phyloP scores from a whole-genome alignment of 2,329 filamentous ascomycete species.

The Thelonectria olida region DNA sequence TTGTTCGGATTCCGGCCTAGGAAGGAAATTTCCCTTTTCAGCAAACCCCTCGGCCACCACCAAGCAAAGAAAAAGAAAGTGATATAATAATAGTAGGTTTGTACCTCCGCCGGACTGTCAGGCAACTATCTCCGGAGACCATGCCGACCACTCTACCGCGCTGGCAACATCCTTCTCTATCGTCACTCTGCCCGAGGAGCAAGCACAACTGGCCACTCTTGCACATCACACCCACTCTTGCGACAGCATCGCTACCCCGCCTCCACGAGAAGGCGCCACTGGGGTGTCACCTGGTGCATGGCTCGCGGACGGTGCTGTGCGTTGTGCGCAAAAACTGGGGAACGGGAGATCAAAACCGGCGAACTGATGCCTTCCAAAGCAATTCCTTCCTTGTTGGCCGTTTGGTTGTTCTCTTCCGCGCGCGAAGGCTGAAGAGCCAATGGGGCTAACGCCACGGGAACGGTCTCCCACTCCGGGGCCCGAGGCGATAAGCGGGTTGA shows the following conservation, averaged over 20 bases:
- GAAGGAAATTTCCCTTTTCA: constrained; percentile 35
- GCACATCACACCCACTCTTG: constrained; percentile 17
- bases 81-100: background rate
- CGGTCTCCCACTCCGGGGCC: background rate
- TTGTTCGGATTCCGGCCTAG: constrained; percentile 19
- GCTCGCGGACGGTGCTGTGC: constrained; percentile 7
- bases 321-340: constrained; percentile 11
- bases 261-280: background rate
- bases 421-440: background rate
- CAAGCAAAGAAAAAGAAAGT: constrained; percentile 20
- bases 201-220: background rate
- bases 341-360: constrained; percentile 8
- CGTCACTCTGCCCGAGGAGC: constrained; percentile 7
- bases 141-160: constrained; percentile 31
- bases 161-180: constrained; percentile 3
- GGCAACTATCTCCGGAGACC: constrained; percentile 24
- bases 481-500: background rate
- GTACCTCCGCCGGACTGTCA: background rate
- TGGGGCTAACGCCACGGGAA: background rate
- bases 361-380: constrained; percentile 6
- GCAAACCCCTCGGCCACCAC: constrained; percentile 9
- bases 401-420: constrained; percentile 5
- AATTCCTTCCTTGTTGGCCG: background rate
- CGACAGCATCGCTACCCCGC: constrained; percentile 14
- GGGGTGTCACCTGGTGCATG: constrained; percentile 11